Evolutionary conservation across 176 grass and related monocot genomes (phyloP).

Genomic region (Zea luxurians): DNA sequence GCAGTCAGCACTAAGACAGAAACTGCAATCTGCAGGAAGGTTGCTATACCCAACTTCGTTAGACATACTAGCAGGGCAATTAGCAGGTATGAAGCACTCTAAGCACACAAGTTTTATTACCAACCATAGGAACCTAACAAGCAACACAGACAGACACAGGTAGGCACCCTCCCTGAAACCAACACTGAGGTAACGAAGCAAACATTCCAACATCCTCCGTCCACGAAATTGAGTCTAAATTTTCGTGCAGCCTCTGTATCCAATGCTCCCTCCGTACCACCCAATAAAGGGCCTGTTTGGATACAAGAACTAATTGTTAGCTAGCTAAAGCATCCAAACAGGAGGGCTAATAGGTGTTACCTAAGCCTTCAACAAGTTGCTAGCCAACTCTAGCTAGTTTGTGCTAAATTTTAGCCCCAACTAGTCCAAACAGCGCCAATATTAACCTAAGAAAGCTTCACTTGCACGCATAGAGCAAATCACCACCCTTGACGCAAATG

Average conservation of each 20-base stretch:
- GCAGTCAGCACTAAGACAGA: not conserved
- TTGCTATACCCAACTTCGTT: not conserved
- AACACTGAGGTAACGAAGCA: not conserved
- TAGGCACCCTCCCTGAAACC: not conserved
- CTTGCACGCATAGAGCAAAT: not conserved
- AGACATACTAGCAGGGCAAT: not conserved
- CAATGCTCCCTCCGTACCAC: not conserved
- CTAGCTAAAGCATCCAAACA: no score
- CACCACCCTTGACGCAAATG: not conserved
- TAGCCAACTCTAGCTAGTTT: no score
- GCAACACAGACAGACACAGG: not conserved
- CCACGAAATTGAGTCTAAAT: not conserved
- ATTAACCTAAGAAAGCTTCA: not conserved
- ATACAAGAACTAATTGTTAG: no score
- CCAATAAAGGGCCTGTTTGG: no score
- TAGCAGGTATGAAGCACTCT: not conserved
- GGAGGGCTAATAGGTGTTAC: not conserved
- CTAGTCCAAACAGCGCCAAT: no score
- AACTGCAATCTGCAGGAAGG: not conserved
- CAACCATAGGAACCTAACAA: not conserved
- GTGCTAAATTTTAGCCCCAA: no score
- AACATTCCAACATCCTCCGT: not conserved
- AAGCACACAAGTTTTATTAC: not conserved
- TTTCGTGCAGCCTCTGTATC: not conserved
- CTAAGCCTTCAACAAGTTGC: no score